These are phyloP conservation scores for Pontederia crassipes DNA, from an alignment of 176 grass and related monocot genomes.

Conservation along the genomic window DNA sequence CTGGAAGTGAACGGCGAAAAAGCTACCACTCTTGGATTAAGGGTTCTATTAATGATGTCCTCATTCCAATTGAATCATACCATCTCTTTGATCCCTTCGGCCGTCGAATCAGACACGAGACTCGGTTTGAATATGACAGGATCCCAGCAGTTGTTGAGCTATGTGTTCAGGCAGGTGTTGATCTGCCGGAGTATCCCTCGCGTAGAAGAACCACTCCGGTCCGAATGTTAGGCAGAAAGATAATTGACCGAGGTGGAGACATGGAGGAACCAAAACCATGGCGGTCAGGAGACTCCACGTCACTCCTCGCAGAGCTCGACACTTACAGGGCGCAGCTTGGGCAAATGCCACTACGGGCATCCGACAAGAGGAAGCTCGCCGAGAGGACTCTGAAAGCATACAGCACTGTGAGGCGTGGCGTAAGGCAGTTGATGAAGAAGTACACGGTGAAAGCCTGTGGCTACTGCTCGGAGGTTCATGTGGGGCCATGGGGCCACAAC, in stretches of 20 bases:
- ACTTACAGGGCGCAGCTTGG: conserved; percentile 41
- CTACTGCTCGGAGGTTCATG: conserved; percentile 83
- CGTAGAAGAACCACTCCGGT: conserved; percentile 60
- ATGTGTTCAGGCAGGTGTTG: conserved; percentile 86
- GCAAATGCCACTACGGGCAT: conserved; percentile 11
- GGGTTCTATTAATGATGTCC: conserved; percentile 68
- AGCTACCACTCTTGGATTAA: conserved; percentile 73
- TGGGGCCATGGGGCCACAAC: conserved; percentile 88
- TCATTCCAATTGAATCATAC: conserved; percentile 81
- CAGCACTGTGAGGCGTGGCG: conserved; percentile 38
- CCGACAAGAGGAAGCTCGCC: conserved; percentile 43
- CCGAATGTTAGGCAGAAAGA: conserved; percentile 82
- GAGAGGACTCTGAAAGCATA: conserved; percentile 74
- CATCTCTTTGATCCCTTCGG: conserved; percentile 91
- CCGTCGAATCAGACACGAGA: conserved; percentile 74
- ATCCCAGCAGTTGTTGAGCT: conserved; percentile 88
- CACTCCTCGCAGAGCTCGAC: conserved; percentile 68
- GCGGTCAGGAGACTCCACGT: conserved; percentile 41
- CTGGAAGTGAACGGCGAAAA: conserved; percentile 54
- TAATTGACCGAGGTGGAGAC: conserved; percentile 53
- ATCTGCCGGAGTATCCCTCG: conserved; percentile 71
- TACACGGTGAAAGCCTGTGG: conserved; percentile 89
- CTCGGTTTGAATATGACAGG: conserved; percentile 64
- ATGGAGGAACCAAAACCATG: conserved; percentile 62
- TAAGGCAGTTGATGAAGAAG: conserved; percentile 52